Evolutionary conservation across 2,329 filamentous ascomycete genomes (phyloP), one percentile per base, ranked within the genome.

Genomic region (Claviceps purpurea): DNA sequence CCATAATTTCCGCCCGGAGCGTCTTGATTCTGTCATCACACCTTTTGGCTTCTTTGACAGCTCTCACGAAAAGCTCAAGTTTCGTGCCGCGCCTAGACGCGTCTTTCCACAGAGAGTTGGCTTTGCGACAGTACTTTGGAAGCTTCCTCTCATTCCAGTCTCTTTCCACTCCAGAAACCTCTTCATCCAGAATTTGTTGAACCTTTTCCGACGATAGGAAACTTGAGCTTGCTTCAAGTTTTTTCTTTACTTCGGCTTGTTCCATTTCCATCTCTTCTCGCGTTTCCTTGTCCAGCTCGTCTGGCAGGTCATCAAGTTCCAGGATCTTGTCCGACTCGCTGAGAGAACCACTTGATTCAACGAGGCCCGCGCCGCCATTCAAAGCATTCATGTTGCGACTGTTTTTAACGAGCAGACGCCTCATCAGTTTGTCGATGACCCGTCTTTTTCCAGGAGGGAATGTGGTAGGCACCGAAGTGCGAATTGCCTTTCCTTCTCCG

Each of bases 61-160:
- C 70, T 7, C 60, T 57, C 1, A 68, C 62, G 18, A 83, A 73
- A 26, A 75, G 67, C 1, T 56, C 57, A 5, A 49, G 59, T 37
- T 51, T 59, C 2, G 62, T 65, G 59, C 68, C 66, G 43, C 65
- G 62, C 10, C 68, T 70, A 49, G 73, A 77, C 34, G 78, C 78
- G 41, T 72, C 57, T 3, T 63, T 68, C 88, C 87, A 94, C 2
- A 85, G 57, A 3, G 62, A 65, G 60, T 78, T 75, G 0, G 84
- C 85, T 53, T 74, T 81, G 5, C 63, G 64, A 52, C 79, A 68
- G 14, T 78, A 68, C 50, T 71, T 77, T 0, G 79, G 76, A 6
- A 79, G 70, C 56, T 81, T 81, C 1, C 67, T 70, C n/a, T 70
- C 63, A n/a, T 66, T 65, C 85, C 86, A 91, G 4, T 66, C 63